Evolutionary conservation across 139 green algal species (phyloP).

Genomic region (Microglena sp.): DNA sequence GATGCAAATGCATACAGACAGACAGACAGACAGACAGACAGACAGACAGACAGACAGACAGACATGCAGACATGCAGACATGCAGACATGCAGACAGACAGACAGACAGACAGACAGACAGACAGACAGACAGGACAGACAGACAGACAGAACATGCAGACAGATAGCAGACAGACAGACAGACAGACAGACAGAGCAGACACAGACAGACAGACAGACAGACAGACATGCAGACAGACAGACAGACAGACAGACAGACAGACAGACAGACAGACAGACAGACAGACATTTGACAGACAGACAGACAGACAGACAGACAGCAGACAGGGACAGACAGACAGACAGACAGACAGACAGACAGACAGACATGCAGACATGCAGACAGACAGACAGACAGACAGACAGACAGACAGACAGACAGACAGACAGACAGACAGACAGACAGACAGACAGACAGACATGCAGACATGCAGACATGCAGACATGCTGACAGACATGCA

Average conservation of each 20-base stretch:
- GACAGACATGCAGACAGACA: not conserved
- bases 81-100: not conserved
- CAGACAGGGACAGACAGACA: not conserved
- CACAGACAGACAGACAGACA: constrained; percentile 1
- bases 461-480: not conserved
- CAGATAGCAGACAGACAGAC: constrained; percentile 1
- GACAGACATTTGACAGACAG: constrained; percentile 1
- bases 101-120: constrained; percentile 1
- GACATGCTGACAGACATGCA: constrained; percentile 9
- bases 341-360: not conserved
- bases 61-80: not conserved
- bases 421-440: not conserved
- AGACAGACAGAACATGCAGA: constrained; percentile 1
- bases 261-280: constrained; percentile 2
- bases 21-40: not conserved
- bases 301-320: not conserved
- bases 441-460: not conserved
- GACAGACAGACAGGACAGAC: constrained; percentile 2
- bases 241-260: constrained; percentile 2
- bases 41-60: not conserved
- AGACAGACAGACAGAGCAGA: not conserved
- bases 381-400: not conserved
- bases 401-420: constrained; percentile 1
- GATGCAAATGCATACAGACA: not conserved
- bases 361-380: not conserved